Evolutionary conservation across 2,329 filamentous ascomycete species (phyloP).

Genomic region (Colletotrichum phormii): DNA sequence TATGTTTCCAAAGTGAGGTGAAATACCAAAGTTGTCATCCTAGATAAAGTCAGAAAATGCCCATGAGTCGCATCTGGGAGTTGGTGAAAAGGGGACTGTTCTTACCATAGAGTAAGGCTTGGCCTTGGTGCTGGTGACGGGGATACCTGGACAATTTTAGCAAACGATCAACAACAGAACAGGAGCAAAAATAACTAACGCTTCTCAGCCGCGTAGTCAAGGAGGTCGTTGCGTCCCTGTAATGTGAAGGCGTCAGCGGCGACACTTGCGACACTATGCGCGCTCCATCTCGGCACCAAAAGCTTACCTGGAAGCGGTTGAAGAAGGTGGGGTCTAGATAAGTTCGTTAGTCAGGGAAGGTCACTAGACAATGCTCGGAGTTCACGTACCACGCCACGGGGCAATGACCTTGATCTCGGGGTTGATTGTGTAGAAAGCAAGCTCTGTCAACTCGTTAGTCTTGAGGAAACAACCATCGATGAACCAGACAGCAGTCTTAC

Average conservation of each 20-base stretch:
- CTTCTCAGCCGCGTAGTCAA: slow-evolving; percentile 76
- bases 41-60: slow-evolving; percentile 61
- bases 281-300: slow-evolving; percentile 5
- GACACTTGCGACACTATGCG: too few relatives aligned
- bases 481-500: not conserved
- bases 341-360: not conserved
- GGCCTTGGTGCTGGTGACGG: slow-evolving; percentile 78
- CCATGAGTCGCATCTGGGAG: slow-evolving; percentile 53
- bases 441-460: slow-evolving; percentile 36
- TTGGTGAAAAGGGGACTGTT: slow-evolving; percentile 50
- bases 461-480: not conserved
- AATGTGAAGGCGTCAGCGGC: not conserved
- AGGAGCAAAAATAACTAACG: slow-evolving; percentile 38
- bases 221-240: slow-evolving; percentile 75
- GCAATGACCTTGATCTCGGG: slow-evolving; percentile 72
- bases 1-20: not conserved
- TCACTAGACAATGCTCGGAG: not conserved
- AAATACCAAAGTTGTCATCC: not conserved
- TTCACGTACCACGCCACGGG: slow-evolving; percentile 60
- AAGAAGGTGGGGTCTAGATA: slow-evolving; percentile 75
- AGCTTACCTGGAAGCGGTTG: slow-evolving; percentile 67
- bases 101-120: slow-evolving; percentile 67
- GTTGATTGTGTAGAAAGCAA: slow-evolving; percentile 50
- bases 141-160: slow-evolving; percentile 60
- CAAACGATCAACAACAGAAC: rapidly evolving